These are phyloP conservation scores for Macrocystidia cucumis DNA, from an alignment of 1,284 basidiomycete genomes.

Conservation along the genomic window DNA sequence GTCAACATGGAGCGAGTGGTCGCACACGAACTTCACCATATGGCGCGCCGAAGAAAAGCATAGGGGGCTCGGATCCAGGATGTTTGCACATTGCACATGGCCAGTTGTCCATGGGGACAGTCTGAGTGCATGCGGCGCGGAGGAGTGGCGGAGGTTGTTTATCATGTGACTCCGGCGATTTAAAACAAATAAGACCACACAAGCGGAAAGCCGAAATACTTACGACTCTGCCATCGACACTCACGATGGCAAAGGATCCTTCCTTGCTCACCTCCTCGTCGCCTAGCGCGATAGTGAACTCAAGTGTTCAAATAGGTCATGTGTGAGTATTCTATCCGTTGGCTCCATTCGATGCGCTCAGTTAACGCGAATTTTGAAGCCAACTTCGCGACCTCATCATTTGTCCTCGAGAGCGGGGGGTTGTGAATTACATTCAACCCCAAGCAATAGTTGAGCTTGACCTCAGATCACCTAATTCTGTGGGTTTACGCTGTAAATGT, in stretches of 20 bases:
- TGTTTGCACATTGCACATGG: not conserved
- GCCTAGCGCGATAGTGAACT: not conserved
- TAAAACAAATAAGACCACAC: not conserved
- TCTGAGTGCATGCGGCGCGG: not conserved
- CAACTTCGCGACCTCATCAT: slow-evolving; percentile 72
- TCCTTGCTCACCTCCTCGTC: not conserved
- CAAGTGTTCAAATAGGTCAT: slow-evolving; percentile 1
- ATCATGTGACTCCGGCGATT: not conserved
- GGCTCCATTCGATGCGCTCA: not conserved
- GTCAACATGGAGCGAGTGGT: too few species aligned
- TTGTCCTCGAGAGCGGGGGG: slow-evolving; percentile 60
- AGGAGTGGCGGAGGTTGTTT: not conserved
- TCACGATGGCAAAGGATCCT: slow-evolving; percentile 1
- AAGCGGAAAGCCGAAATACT: not conserved
- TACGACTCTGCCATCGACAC: not conserved
- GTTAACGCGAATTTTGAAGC: slow-evolving; percentile 24
- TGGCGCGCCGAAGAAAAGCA: not conserved
- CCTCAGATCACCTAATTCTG: slow-evolving; percentile 39
- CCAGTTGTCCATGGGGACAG: not conserved
- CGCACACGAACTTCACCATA: too few species aligned
- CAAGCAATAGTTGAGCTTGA: slow-evolving; percentile 62
- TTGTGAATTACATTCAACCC: slow-evolving; percentile 59
- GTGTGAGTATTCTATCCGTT: not conserved
- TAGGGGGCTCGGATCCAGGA: not conserved
- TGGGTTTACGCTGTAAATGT: slow-evolving; percentile 24